Conservation (phyloP, 2,329 filamentous ascomycete species). For the Raffaelea ambrosiae region DNA sequence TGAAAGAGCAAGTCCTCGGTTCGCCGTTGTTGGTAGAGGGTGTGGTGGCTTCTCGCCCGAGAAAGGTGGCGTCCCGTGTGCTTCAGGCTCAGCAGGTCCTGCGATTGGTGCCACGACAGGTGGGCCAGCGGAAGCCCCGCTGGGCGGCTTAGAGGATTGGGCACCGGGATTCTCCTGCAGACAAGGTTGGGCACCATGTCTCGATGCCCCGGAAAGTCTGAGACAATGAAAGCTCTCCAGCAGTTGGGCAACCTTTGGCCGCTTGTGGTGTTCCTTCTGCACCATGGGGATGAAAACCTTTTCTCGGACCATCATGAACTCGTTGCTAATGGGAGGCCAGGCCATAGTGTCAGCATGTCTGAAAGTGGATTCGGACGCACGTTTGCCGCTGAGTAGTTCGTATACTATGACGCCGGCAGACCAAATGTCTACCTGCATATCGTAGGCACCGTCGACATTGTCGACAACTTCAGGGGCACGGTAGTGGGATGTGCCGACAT, state of each 20-base stretch:
- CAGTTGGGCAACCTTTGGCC: neutral
- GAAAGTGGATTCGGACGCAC: neutral
- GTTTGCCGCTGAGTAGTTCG: neutral
- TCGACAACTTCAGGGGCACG: neutral
- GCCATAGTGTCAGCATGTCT: neutral
- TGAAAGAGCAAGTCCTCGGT: too few species aligned
- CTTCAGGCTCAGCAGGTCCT: too few species aligned
- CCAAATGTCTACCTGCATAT: neutral
- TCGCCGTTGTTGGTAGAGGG: too few species aligned
- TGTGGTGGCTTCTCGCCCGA: too few species aligned
- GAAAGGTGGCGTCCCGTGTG: too few species aligned
- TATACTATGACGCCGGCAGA: neutral
- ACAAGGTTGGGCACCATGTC: too few species aligned
- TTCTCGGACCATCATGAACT: neutral
- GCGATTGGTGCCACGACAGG: too few species aligned
- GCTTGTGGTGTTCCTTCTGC: neutral
- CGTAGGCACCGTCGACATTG: neutral
- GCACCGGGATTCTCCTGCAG: too few species aligned
- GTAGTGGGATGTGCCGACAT: neutral
- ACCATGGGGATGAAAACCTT: neutral
- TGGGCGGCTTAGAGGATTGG: too few species aligned
- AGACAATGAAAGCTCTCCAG: neutral
- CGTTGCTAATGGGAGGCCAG: neutral
- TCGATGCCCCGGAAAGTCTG: too few species aligned
- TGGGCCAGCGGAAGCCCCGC: too few species aligned